A percentile compares a stretch with the other conserved stretches of the same genome.
Conservation (phyloP, 2,329 filamentous ascomycete species). For the Aspergillus aculeatus region DNA sequence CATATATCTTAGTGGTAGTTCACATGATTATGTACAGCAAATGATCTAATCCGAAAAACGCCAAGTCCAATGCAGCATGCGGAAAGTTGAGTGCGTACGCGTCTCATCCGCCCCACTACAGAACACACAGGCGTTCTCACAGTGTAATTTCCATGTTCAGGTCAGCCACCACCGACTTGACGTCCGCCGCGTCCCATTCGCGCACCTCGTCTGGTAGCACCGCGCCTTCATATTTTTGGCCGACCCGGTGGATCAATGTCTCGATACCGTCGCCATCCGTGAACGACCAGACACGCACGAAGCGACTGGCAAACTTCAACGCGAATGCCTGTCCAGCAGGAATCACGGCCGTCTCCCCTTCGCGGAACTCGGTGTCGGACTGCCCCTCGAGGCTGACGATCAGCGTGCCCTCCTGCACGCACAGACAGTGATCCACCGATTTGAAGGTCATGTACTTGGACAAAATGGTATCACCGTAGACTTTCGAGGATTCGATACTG, state of each 20-base stretch:
- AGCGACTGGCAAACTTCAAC: slow-evolving; percentile 47
- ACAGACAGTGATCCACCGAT: slow-evolving; percentile 54
- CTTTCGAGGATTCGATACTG: slow-evolving; percentile 47
- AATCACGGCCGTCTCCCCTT: slow-evolving; percentile 52
- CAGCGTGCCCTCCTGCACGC: slow-evolving; percentile 49
- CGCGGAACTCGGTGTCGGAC: slow-evolving; percentile 37
- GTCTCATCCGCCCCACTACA: not conserved
- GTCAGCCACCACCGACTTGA: slow-evolving; percentile 20
- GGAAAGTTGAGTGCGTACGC: not conserved
- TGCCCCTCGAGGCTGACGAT: slow-evolving; percentile 42
- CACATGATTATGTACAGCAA: not conserved
- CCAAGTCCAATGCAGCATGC: not conserved
- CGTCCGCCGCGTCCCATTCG: slow-evolving; percentile 23
- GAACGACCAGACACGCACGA: slow-evolving; percentile 50
- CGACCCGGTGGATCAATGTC: slow-evolving; percentile 43
- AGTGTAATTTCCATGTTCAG: slow-evolving; percentile 21
- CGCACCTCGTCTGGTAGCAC: slow-evolving; percentile 41
- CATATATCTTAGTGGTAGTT: not conserved
- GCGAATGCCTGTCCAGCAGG: slow-evolving; percentile 49
- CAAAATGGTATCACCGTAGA: slow-evolving; percentile 40
- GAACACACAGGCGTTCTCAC: not conserved
- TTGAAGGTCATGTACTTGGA: slow-evolving; percentile 44
- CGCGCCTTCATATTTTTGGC: slow-evolving; percentile 33
- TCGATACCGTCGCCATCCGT: slow-evolving; percentile 53
- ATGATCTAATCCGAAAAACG: not conserved